A percentile compares a stretch with the other conserved stretches of the same genome.
Conservation (phyloP, 2,329 filamentous ascomycete genomes). For the Calonectria pseudoturangicola region DNA sequence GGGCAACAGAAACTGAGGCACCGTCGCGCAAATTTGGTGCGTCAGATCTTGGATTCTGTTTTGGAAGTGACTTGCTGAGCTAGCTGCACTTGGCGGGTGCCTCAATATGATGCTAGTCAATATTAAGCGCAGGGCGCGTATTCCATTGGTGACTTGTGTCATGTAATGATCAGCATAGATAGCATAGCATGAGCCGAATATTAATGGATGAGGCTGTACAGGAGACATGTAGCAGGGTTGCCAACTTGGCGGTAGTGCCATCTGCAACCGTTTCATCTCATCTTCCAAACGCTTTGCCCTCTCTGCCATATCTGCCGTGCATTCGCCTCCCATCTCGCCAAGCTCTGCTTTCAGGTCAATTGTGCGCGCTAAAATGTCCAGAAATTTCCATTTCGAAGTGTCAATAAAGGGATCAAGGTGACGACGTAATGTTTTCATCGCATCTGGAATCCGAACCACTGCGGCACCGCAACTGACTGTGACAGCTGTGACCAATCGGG, state of each 20-base stretch:
- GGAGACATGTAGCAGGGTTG: neutral
- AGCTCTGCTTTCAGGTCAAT: conserved; percentile 6
- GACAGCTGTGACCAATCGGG: conserved; percentile 2
- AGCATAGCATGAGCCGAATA: conserved; percentile 8
- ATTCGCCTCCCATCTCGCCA: neutral
- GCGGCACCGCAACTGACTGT: conserved; percentile 17
- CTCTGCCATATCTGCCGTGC: neutral
- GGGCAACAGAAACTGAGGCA: conserved; percentile 27
- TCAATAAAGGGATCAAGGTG: conserved; percentile 1
- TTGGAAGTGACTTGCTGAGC: neutral
- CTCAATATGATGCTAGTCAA: neutral
- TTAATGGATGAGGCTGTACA: neutral
- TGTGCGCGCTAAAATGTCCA: neutral
- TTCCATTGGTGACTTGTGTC: conserved; percentile 18
- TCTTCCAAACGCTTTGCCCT: conserved; percentile 6
- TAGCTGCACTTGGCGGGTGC: too few species aligned
- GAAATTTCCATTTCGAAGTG: conserved; percentile 24
- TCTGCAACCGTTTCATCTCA: neutral
- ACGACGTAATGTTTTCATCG: neutral
- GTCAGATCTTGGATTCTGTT: neutral
- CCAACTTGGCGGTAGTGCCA: neutral
- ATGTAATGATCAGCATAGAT: conserved; percentile 15
- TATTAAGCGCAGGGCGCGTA: conserved; percentile 5
- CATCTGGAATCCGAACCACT: neutral
- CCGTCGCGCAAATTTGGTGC: conserved; percentile 20